Evolutionary conservation across 108 stramenopile species (phyloP), one percentile per base, ranked within the genome.

Genomic region (Conticribra guillardii): DNA sequence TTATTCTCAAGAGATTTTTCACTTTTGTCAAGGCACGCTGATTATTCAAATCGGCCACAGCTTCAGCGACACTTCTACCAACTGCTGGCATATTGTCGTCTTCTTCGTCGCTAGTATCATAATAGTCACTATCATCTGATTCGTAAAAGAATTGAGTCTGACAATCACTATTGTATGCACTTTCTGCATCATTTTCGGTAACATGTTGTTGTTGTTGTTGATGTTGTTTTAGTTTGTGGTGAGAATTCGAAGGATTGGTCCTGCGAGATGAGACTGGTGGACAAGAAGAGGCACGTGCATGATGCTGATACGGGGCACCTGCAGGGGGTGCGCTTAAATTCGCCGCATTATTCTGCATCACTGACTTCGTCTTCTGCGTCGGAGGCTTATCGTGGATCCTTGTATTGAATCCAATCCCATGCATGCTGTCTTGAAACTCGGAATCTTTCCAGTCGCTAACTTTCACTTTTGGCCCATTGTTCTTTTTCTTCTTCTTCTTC

Each of bases 131-230:
- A 30, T 62, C 61, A 26, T 41, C 46, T 4, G 46, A 48, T 47
- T 62, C 61, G 26, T 62, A 62, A 28, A 62, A 62, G 46, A 62
- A 47, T 62, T 62, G 47, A 18, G 62, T 63, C 48, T 63, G 45
- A 9, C 27, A 21, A 28, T 62, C 62, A 24, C 62, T 63, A 60
- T 60, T 33, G 32, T 51, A 51, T 4, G 4, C 19, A 16, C 50
- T 51, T 19, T 4, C 16, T 4, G 22, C 58, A 22, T 60, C 58
- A 22, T 60, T 2, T 0, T 41, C 58, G 7, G 31, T 22, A 29
- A 1, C 30, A 23, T 60, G 44, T 16, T 11, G 46, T 49, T 26
- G 22, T 26, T 47, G 22, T 46, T 29, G 55, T 8, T 3, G 1
- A 22, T 47, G 5, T 14, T 58, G 29, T 21, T 21, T 58, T 21